A percentile compares a stretch with the other conserved stretches of the same genome.
Evolutionary conservation across 2,329 filamentous ascomycete genomes (phyloP).

Genomic region (Penicillium sp.): DNA sequence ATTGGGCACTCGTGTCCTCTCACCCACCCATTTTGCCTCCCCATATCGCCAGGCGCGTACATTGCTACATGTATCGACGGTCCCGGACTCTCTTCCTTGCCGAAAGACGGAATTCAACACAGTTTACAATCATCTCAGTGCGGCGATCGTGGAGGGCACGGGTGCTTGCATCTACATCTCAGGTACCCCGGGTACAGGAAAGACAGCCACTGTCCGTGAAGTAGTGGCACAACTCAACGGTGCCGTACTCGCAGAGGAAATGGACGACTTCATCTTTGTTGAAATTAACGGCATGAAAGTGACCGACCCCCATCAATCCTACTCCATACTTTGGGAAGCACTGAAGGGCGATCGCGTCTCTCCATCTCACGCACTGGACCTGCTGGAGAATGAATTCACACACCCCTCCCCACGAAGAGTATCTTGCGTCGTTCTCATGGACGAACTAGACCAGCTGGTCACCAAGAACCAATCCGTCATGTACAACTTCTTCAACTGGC

Average conservation of each 20-base stretch:
- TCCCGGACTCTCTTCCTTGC: slow-evolving; percentile 86
- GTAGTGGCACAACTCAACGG: slow-evolving; percentile 87
- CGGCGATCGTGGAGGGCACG: slow-evolving; percentile 89
- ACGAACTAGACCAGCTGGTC: slow-evolving; percentile 95
- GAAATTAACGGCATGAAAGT: slow-evolving; percentile 99
- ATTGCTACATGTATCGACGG: slow-evolving; percentile 89
- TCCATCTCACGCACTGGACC: slow-evolving; percentile 85
- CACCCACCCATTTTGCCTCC: slow-evolving; percentile 73
- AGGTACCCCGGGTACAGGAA: slow-evolving; percentile 95
- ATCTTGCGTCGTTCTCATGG: slow-evolving; percentile 97
- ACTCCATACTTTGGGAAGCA: slow-evolving; percentile 93
- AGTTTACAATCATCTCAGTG: slow-evolving; percentile 91
- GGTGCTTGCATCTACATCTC: slow-evolving; percentile 99
- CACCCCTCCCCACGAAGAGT: slow-evolving; percentile 87
- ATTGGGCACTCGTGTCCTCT: slow-evolving; percentile 83
- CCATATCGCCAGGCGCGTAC: slow-evolving; percentile 91
- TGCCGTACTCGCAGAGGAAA: slow-evolving; percentile 84
- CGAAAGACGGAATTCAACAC: slow-evolving; percentile 88
- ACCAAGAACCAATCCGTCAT: slow-evolving; percentile 99
- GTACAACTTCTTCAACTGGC: slow-evolving; percentile 99
- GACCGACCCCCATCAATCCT: slow-evolving; percentile 95
- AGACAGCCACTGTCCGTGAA: slow-evolving; percentile 95
- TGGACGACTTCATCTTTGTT: slow-evolving; percentile 98
- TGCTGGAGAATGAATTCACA: slow-evolving; percentile 90
- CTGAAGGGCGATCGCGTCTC: slow-evolving; percentile 91